Conservation (phyloP, 345 rosid genomes). For the Pelargonium nanum region DNA sequence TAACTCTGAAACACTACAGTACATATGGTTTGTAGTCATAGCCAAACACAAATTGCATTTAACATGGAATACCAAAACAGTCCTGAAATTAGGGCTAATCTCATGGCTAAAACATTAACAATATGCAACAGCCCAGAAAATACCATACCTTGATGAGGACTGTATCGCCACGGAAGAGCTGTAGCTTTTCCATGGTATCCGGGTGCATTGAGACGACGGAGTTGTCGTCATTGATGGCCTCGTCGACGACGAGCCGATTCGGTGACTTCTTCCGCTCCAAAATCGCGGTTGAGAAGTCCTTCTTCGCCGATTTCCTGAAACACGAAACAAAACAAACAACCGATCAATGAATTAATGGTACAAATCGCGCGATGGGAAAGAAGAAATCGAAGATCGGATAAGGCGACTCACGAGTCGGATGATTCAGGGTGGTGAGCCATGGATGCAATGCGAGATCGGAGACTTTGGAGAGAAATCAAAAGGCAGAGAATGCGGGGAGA, state of each 20-base stretch:
- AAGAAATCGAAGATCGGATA: not conserved
- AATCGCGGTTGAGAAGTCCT: conserved; percentile 85
- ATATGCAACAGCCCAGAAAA: not conserved
- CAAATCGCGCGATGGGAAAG: not conserved
- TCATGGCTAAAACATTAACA: not conserved
- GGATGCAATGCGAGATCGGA: not conserved
- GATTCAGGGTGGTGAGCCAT: conserved; percentile 41
- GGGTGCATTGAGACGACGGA: conserved; percentile 84
- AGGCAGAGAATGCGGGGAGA: not conserved
- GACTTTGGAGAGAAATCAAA: not conserved
- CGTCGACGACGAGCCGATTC: conserved; percentile 85
- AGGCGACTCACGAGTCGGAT: conserved; percentile 42
- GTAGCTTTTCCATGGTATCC: conserved; percentile 94
- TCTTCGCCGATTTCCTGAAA: conserved; percentile 65
- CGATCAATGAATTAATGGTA: not conserved
- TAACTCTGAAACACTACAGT: too few species aligned
- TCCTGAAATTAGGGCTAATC: not conserved
- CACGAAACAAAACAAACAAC: not conserved
- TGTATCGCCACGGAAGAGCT: conserved; percentile 92
- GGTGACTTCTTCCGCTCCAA: conserved; percentile 83
- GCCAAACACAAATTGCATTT: too few species aligned
- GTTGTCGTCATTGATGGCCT: conserved; percentile 81
- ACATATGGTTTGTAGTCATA: not conserved
- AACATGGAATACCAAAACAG: too few species aligned
- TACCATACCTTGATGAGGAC: conserved; percentile 72